Conservation (phyloP, 2,329 filamentous ascomycete species). For the Magnaporthiopsis incrustans region DNA sequence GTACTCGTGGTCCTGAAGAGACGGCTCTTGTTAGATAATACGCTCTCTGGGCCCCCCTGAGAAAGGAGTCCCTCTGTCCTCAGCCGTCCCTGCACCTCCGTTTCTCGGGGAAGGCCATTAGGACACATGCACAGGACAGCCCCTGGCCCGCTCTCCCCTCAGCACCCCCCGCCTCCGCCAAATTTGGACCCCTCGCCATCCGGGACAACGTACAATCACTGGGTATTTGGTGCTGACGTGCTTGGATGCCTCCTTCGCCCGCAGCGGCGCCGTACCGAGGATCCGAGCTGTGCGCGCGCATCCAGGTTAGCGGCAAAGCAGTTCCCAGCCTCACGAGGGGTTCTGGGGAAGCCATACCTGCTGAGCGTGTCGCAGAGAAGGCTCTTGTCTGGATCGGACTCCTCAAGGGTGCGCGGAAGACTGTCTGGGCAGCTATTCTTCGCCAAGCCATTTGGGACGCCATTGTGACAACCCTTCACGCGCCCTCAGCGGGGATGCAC, state of each 20-base stretch:
- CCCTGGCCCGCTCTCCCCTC: neutral
- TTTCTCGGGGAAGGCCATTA: too few species aligned
- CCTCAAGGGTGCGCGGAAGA: slow-evolving; percentile 25
- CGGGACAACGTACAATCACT: slow-evolving; percentile 65
- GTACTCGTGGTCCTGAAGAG: slow-evolving; percentile 83
- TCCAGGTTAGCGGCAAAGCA: slow-evolving; percentile 2
- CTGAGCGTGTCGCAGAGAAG: slow-evolving; percentile 81
- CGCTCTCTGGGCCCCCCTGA: neutral
- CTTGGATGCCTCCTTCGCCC: slow-evolving; percentile 87
- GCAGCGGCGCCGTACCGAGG: slow-evolving; percentile 75
- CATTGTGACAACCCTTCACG: slow-evolving; percentile 28
- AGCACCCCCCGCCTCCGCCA: neutral
- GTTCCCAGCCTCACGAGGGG: slow-evolving; percentile 1
- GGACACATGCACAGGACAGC: too few species aligned
- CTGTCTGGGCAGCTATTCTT: slow-evolving; percentile 46
- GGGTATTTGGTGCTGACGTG: slow-evolving; percentile 87
- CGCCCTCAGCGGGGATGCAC: neutral
- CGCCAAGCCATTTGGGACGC: slow-evolving; percentile 59
- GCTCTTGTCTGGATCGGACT: slow-evolving; percentile 51
- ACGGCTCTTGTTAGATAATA: neutral
- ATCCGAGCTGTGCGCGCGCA: slow-evolving; percentile 56
- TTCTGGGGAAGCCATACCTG: slow-evolving; percentile 46
- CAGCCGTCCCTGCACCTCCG: too few species aligned
- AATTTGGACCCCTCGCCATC: neutral
- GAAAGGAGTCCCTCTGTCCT: too few species aligned